Base-by-base conservation (phyloP, 73 alveolate species). In the Tetrahymena borealis region DNA sequence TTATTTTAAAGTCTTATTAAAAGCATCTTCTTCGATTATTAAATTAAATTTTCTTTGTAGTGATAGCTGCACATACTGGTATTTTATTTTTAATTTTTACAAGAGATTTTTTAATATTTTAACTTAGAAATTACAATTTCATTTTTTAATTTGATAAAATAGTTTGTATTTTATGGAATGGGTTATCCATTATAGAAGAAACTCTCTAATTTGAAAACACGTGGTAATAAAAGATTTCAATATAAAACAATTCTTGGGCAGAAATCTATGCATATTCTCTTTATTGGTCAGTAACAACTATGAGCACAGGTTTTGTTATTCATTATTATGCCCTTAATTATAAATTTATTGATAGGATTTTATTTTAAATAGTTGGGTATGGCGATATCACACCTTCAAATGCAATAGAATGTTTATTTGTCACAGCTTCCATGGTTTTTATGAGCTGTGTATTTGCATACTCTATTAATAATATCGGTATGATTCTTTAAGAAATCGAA, bases 381-480 rank as follows among this genome's bases (percentile, higher is more conserved):
- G 99, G 99, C 20, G 99, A 97, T 92, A 94, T 97, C 7, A 96
- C 97, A 16, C 97, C 98, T 11, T 94, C 77, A 24, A 96, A 96
- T 40, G 39, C 91, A 20, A n/a, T 90, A 37, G 99, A 97, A 92
- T 94, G 94, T 78, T 18, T 95, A 6, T 78, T 97, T 78, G 94
- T 97, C 28, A 93, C 96, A 38, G 36, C 94, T 33, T 95, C 98
- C 97, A 97, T 97, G 99, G 79, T 97, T 40, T 95, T 96, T 39
- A 79, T 92, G 91, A 93, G 93, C 79, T 79, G 93, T n/a, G 91
- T 93, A 90, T 93, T 93, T 93, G 95, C 95, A n/a, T 93, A 93
- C 32, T 79, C 95, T n/a, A 93, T 93, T 40, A 93, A 93, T 85
- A 79, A 90, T 28, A 93, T 93, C 39, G 95, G 95, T 38, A 38